Conservation (phyloP, 331 rosid genomes). For the Phaseolus coccineus region DNA sequence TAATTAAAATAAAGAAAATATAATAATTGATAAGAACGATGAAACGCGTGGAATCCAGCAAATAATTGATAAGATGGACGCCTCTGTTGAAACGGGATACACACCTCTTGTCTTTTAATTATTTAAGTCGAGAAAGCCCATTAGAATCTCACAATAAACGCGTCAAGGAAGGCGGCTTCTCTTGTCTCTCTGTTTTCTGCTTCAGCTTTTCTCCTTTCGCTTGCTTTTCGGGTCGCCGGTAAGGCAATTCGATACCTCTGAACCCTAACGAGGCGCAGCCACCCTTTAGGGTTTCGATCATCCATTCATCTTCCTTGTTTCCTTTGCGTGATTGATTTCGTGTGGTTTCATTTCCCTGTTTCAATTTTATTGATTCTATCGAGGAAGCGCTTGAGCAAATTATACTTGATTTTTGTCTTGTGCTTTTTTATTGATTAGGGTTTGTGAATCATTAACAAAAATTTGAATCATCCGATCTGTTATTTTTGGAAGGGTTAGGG, state of each 20-base stretch:
- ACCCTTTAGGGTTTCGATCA: constrained; percentile 62
- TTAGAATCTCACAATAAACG: constrained; percentile 1
- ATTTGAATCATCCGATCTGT: not conserved
- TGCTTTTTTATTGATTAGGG: constrained; percentile 33
- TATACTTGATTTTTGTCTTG: not conserved
- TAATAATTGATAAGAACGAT: not conserved
- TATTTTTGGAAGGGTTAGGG: constrained; percentile 37
- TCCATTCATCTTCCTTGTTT: constrained; percentile 5
- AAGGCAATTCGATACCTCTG: constrained; percentile 78
- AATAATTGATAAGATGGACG: not conserved
- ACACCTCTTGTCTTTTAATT: not conserved
- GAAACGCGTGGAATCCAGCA: constrained; percentile 13
- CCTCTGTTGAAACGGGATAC: not conserved
- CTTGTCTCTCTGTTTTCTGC: not conserved
- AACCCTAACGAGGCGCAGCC: constrained; percentile 47
- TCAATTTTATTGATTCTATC: constrained; percentile 23
- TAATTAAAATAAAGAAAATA: too few relatives aligned
- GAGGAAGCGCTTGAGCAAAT: constrained; percentile 12
- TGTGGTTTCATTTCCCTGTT: not conserved
- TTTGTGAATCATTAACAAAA: constrained; percentile 27
- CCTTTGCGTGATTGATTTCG: constrained; percentile 4
- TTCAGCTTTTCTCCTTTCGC: constrained; percentile 27
- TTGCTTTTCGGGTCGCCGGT: constrained; percentile 57
- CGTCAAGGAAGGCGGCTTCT: constrained; percentile 35
- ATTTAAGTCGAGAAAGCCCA: not conserved